Conservation (phyloP, 768 basidiomycete genomes). For the Candolleomyces aberdarensis region DNA sequence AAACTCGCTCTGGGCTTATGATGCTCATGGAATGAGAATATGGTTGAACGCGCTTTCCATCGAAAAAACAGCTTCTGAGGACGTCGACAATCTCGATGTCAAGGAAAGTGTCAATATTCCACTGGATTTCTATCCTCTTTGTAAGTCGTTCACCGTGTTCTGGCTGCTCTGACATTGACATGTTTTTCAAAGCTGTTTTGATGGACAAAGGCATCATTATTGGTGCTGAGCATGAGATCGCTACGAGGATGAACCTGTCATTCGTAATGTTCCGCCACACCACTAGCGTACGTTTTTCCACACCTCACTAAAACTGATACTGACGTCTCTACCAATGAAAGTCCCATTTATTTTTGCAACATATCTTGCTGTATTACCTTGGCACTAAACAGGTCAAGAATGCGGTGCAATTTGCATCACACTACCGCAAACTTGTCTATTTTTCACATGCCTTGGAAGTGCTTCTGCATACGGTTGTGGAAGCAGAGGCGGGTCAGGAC, state of each 20-base stretch:
- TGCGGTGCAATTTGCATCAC: conserved; percentile 81
- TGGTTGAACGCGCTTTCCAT: conserved; percentile 97
- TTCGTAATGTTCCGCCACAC: conserved; percentile 91
- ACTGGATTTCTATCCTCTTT: conserved; percentile 93
- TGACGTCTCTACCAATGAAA: conserved; percentile 24
- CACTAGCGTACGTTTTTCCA: conserved; percentile 64
- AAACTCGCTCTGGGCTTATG: conserved; percentile 97
- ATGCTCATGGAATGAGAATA: conserved; percentile 82
- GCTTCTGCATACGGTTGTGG: conserved; percentile 88
- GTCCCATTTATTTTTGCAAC: conserved; percentile 94
- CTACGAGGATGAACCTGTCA: conserved; percentile 68
- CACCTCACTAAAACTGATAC: not conserved
- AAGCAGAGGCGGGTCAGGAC: conserved; percentile 60
- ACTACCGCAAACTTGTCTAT: conserved; percentile 86
- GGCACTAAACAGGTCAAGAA: conserved; percentile 59
- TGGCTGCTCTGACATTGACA: conserved; percentile 4
- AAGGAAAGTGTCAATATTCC: conserved; percentile 93
- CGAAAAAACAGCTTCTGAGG: conserved; percentile 50
- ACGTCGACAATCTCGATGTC: conserved; percentile 48
- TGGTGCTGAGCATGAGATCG: conserved; percentile 88
- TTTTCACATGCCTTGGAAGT: conserved; percentile 95
- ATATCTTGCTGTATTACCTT: conserved; percentile 83
- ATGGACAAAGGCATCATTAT: conserved; percentile 99
- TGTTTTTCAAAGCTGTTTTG: conserved; percentile 65
- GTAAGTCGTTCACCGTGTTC: conserved; percentile 43